Base-by-base conservation (phyloP, 176 grass and related monocot genomes). In the Musa troglodytarum region DNA sequence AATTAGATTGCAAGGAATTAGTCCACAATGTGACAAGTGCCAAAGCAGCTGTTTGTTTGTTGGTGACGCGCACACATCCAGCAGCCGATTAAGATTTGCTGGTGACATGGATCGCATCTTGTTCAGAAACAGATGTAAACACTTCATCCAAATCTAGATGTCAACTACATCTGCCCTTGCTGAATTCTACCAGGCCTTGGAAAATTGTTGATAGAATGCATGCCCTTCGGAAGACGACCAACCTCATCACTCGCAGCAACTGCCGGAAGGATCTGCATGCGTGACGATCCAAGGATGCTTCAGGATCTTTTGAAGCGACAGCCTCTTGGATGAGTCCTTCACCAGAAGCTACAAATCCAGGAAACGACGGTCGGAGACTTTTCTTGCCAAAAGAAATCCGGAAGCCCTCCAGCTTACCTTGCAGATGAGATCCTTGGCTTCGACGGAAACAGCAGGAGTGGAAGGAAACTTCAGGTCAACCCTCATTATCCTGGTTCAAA, bases 291-390 rank as follows among this genome's bases (percentile, higher is more conserved):
- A 98, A 53, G 84, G 86, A 81, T 98, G 94, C 57, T 74, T 89
- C 82, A 93, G 68, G 54, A 98, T 89, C 69, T 98, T 86, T 53
- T 91, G 57, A 80, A 98, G 53, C 71, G 84, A 89, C 16, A 93
- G 84, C 58, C 94, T 89, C 86, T 93, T 98, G 71, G 79, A 85
- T 55, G 94, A 89, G 74, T 98, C 94, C 82, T 98, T 98, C 67
- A 93, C 90, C 17, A 98, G 83, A 49, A 98, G 90, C 90, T 98
- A 68, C 63, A 29, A 29, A 26, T 26, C 25, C 25, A 76, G 70
- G 58, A 28, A 22, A 22, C 22, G 22, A 22, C 22, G 22, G 22
- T 22, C 22, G 22, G 22, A 22, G 22, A 22, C 22, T 22, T 9
- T 56, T 26, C 6, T 74, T 26, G 13, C 5, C 53, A 29, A 16